Percentiles rank a stretch among this genome's conserved stretches.
These are phyloP conservation scores for Colletotrichum acutatum DNA, from an alignment of 2,329 filamentous ascomycete genomes.

Conservation along the genomic window DNA sequence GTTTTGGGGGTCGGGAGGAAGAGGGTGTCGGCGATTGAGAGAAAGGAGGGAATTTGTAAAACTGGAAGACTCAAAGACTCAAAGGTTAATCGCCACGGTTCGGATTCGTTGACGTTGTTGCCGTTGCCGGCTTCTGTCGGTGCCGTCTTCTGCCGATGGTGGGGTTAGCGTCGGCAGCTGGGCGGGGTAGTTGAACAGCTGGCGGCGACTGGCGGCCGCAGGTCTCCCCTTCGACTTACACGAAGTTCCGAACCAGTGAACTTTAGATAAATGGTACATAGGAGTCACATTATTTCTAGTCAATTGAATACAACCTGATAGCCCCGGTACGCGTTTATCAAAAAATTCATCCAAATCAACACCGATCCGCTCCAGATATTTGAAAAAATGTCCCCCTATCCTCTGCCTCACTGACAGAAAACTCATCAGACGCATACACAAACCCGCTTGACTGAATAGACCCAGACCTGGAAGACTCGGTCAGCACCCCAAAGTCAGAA, in stretches of 20 bases:
- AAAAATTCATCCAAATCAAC: neutral
- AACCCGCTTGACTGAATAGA: neutral
- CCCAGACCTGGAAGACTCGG: neutral
- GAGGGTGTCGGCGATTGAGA: neutral
- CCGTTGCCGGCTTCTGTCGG: constrained; percentile 12
- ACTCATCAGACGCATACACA: neutral
- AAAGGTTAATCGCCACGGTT: neutral
- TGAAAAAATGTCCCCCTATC: neutral
- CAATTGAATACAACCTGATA: no score
- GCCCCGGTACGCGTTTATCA: no score
- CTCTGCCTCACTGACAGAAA: neutral
- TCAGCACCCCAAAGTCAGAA: neutral
- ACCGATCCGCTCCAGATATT: neutral
- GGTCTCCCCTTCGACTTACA: neutral
- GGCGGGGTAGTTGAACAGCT: neutral
- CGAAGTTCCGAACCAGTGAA: no score
- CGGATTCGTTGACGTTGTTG: constrained; percentile 6
- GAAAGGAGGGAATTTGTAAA: neutral
- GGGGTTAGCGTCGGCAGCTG: neutral
- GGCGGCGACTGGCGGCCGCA: neutral
- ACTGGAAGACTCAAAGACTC: neutral
- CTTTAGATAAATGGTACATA: no score
- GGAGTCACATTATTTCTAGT: neutral
- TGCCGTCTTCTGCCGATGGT: constrained; percentile 16
- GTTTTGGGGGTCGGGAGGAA: neutral